Percentiles rank a stretch among this genome's conserved stretches.
phyloP scores from a whole-genome alignment of 179 eudicot species.

The Beta macrorhiza region DNA sequence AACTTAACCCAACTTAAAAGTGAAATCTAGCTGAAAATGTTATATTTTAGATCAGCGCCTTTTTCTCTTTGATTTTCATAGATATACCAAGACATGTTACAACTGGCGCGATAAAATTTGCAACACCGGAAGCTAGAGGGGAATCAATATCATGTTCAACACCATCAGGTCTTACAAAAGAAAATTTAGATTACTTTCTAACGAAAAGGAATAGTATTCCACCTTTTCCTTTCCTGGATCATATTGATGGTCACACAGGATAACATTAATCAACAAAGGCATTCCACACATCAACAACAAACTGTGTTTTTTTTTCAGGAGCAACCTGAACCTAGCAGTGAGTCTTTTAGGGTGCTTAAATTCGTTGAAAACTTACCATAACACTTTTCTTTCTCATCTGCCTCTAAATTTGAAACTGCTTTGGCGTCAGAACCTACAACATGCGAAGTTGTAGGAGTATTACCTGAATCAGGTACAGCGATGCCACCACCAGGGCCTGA shows the following conservation, averaged over 20 bases:
- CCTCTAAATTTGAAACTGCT: slow-evolving; percentile 9
- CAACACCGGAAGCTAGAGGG: not conserved
- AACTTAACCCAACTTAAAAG: no score
- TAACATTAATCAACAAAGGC: not conserved
- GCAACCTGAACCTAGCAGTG: not conserved
- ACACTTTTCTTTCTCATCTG: not conserved
- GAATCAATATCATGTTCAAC: not conserved
- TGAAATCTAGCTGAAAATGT: no score
- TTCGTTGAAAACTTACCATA: not conserved
- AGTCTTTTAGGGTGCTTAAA: not conserved
- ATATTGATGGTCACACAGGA: not conserved
- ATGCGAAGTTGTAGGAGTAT: slow-evolving; percentile 5
- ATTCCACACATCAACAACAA: not conserved
- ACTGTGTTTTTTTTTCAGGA: not conserved
- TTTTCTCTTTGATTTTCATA: not conserved
- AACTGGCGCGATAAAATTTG: not conserved
- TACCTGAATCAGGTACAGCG: slow-evolving; percentile 11
- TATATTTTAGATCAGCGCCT: not conserved
- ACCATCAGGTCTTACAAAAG: not conserved
- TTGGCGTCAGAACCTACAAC: not conserved
- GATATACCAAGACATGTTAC: not conserved
- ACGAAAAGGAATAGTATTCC: not conserved
- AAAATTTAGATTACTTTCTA: not conserved
- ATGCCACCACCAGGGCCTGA: not conserved
- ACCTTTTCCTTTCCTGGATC: not conserved